Evolutionary conservation across 2,329 filamentous ascomycete species (phyloP).

Genomic region (Aspergillus aculeatinus): DNA sequence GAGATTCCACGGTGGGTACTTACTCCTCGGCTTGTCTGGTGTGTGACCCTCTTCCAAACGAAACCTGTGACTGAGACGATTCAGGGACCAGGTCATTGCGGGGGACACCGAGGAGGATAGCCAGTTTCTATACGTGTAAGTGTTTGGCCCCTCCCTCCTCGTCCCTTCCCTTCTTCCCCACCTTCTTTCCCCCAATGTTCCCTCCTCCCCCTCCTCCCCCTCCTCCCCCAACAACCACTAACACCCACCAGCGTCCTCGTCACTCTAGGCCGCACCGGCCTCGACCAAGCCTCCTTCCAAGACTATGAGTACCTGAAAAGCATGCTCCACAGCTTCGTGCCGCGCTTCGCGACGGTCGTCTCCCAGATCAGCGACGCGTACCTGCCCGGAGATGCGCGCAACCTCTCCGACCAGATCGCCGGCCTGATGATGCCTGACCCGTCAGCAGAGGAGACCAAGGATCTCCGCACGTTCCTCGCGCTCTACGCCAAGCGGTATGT

Average conservation of each 20-base stretch:
- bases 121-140: not conserved
- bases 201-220: too few species aligned
- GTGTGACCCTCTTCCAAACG: too few species aligned
- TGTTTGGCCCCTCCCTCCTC: not conserved
- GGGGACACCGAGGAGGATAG: not conserved
- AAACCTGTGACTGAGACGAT: not conserved
- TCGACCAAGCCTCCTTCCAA: not conserved
- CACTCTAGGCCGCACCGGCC: conserved; percentile 3
- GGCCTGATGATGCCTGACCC: not conserved
- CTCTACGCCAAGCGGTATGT: conserved; percentile 6
- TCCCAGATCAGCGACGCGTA: not conserved
- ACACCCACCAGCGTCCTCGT: not conserved
- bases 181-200: not conserved
- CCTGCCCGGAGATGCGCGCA: conserved; percentile 3
- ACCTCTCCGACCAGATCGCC: not conserved
- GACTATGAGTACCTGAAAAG: conserved; percentile 5
- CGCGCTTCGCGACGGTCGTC: not conserved
- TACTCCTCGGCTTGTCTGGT: not conserved
- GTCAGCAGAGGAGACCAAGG: not conserved
- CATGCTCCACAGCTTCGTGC: conserved; percentile 7
- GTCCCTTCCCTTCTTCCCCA: not conserved
- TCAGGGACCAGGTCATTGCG: not conserved
- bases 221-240: not conserved
- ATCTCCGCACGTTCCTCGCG: not conserved
- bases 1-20: conserved; percentile 4